Evolutionary conservation across 148 eudicot species (phyloP), one percentile per base, ranked within the genome.

Genomic region (Fagopyrum esculentum): DNA sequence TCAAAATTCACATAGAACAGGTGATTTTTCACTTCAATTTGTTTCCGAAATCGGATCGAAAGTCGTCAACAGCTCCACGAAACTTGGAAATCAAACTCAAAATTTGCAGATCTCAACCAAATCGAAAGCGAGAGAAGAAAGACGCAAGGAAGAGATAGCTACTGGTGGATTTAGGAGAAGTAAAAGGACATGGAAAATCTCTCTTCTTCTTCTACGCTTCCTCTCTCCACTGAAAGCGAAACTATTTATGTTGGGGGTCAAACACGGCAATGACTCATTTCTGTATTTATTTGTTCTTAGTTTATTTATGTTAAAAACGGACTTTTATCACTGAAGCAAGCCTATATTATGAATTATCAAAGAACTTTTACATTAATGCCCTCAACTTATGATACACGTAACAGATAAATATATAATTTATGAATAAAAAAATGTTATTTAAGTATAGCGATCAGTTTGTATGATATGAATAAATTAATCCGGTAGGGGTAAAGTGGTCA

Each of bases 241-340:
- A 73, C 72, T 8, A 69, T 43, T 9, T 40, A 46, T 61, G 48
- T 80, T 72, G 71, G 60, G 81, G 88, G 97, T 92, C 94, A 92
- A 88, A 88, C 97, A 92, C 91, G 89, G 92, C 90, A 85, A 83
- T 73, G 94, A 88, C 89, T 89, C 40, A 74, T 57, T 0, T 57
- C 30, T 22, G 7, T 1, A 35, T 54, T 16, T 54, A 56, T 17
- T n/a, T 17, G 17, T n/a, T 35, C 7, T 19, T 35, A 35, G 40
- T 35, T 35, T 35, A 35, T 35, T 35, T 35, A 1, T 35, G 40
- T 35, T 35, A 35, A 35, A 35, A 35, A 35, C 40, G 2, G 40
- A 35, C 40, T 35, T 35, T 35, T 35, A 35, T 35, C 40, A 35
- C 40, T 35, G 3, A 35, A 35, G 40, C 40, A 35, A 35, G 40